Percentiles rank a stretch among this genome's conserved stretches.
These are phyloP conservation scores for Ophiostoma himal-ulmi DNA, from an alignment of 2,329 filamentous ascomycete species.

Conservation along the genomic window DNA sequence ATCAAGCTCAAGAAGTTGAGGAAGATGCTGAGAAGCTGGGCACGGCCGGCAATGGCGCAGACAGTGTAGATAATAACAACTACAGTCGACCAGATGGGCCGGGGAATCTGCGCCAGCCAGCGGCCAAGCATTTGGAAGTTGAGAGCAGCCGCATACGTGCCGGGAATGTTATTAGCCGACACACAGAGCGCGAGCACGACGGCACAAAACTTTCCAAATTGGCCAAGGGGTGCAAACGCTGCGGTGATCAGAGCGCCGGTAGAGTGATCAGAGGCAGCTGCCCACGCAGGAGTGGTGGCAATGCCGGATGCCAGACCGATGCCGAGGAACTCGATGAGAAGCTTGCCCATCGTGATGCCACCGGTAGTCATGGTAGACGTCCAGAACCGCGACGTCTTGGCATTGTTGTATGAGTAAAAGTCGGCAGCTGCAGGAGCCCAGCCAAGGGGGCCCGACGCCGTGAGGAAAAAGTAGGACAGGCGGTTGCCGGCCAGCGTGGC, in stretches of 20 bases:
- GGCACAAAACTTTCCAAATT: conserved; percentile 61
- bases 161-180: conserved; percentile 60
- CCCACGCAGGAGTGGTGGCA: conserved; percentile 46
- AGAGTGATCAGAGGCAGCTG: conserved; percentile 50
- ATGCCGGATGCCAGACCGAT: conserved; percentile 58
- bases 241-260: conserved; percentile 60
- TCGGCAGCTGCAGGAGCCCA: conserved; percentile 60
- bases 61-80: conserved; percentile 58
- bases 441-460: conserved; percentile 57
- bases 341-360: conserved; percentile 53
- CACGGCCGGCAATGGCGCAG: conserved; percentile 57
- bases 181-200: conserved; percentile 59
- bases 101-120: conserved; percentile 52
- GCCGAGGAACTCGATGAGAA: conserved; percentile 56
- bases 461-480: conserved; percentile 65
- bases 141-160: conserved; percentile 60
- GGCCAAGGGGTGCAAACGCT: conserved; percentile 52
- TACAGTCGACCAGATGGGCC: conserved; percentile 59
- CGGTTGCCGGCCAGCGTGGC: conserved; percentile 50
- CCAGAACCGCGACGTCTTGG: conserved; percentile 29
- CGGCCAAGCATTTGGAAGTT: conserved; percentile 61
- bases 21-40: conserved; percentile 57
- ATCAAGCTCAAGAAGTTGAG: conserved; percentile 64
- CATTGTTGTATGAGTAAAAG: conserved; percentile 53
- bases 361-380: conserved; percentile 52